A percentile compares a stretch with the other conserved stretches of the same genome.
phyloP scores from a whole-genome alignment of 2,329 filamentous ascomycete genomes.

The Aspergillus transmontanensis region DNA sequence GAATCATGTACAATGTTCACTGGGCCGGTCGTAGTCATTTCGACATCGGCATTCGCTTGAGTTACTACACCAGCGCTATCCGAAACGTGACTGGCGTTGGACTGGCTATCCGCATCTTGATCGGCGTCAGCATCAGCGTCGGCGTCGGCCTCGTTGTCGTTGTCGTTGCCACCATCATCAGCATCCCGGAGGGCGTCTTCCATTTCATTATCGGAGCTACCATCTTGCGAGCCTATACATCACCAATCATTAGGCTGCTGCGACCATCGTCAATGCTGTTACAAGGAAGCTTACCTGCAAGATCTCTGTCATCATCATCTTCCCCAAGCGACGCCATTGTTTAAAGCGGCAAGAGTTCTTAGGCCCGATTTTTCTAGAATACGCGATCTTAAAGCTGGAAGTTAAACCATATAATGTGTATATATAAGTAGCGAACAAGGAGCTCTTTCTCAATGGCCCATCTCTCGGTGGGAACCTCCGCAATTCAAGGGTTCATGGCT shows the following conservation, averaged over 20 bases:
- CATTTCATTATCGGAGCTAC: conserved; percentile 52
- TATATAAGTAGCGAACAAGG: conserved; percentile 4
- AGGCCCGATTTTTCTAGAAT: not conserved
- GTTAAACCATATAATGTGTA: not conserved
- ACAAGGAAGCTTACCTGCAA: conserved; percentile 35
- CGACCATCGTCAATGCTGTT: not conserved
- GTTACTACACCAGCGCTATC: conserved; percentile 37
- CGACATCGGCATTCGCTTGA: conserved; percentile 51
- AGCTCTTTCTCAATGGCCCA: not conserved
- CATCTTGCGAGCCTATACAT: conserved; percentile 49
- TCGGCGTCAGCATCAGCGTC: conserved; percentile 32
- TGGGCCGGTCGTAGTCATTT: conserved; percentile 50
- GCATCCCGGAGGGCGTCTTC: conserved; percentile 49
- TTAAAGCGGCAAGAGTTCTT: not conserved
- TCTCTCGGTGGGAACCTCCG: not conserved
- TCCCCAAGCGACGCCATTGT: conserved; percentile 39
- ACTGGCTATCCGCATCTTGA: conserved; percentile 41
- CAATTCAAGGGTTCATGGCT: not conserved
- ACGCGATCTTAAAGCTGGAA: not conserved
- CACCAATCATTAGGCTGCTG: conserved; percentile 12
- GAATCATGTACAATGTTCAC: conserved; percentile 35
- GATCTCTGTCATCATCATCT: conserved; percentile 47
- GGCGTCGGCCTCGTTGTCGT: conserved; percentile 38
- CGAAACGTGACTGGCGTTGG: conserved; percentile 44
- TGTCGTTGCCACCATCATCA: conserved; percentile 44